These are phyloP conservation scores for Sclerotinia sclerotiorum DNA, from an alignment of 2,329 filamentous ascomycete genomes.

Conservation along the genomic window DNA sequence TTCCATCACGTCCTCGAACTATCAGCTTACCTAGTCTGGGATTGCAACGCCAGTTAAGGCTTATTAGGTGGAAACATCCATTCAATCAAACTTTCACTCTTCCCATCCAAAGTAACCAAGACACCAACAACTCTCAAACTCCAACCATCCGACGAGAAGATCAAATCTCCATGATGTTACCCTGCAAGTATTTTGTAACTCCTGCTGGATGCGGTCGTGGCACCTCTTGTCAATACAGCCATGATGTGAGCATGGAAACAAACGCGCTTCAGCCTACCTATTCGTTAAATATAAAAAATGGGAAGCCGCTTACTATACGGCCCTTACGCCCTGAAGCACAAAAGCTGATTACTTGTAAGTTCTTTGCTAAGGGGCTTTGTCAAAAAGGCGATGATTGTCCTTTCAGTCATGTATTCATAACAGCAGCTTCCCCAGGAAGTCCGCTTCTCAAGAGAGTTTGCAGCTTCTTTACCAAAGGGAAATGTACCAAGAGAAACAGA, in stretches of 20 bases:
- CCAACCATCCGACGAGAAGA: not conserved
- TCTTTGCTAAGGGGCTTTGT: not conserved
- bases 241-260: not conserved
- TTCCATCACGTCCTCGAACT: not conserved
- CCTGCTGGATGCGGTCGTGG: conserved; percentile 1
- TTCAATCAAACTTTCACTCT: not conserved
- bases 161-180: not conserved
- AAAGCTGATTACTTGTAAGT: not conserved
- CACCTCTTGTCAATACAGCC: not conserved
- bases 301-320: not conserved
- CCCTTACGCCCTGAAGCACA: not conserved
- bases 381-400: not conserved
- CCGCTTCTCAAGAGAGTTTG: not conserved
- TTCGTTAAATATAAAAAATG: not conserved
- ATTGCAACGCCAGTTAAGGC: not conserved
- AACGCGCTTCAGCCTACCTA: not conserved
- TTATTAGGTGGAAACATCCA: not conserved
- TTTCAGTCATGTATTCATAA: not conserved
- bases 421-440: not conserved
- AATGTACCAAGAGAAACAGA: not conserved
- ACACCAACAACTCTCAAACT: not conserved
- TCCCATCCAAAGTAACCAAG: not conserved
- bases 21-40: not conserved
- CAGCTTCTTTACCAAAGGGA: not conserved
- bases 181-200: not conserved